A percentile compares a stretch with the other conserved stretches of the same genome.
Conservation (phyloP, 805 yeast genomes). For the Wickerhamomyces subpelliculosus region DNA sequence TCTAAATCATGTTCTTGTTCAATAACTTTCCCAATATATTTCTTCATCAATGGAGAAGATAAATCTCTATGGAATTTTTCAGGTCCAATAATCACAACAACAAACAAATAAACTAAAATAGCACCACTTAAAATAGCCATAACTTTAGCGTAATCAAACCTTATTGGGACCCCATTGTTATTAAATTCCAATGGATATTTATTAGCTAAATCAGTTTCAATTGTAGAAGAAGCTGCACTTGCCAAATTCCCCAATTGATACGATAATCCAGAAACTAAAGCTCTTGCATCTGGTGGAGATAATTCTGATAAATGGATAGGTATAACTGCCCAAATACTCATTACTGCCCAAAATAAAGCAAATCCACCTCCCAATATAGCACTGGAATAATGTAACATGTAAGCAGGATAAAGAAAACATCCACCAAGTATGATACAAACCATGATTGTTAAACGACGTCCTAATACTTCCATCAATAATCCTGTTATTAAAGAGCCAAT, state of each 20-base stretch:
- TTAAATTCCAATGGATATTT: slow-evolving; percentile 43
- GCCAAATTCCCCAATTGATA: slow-evolving; percentile 23
- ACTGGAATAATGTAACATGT: slow-evolving; percentile 28
- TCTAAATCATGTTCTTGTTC: slow-evolving; percentile 8
- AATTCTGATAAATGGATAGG: slow-evolving; percentile 63
- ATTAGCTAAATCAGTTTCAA: slow-evolving; percentile 58
- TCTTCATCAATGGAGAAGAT: slow-evolving; percentile 25
- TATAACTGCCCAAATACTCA: slow-evolving; percentile 70
- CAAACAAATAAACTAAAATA: slow-evolving; percentile 46
- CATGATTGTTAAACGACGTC: slow-evolving; percentile 53
- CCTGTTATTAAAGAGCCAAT: slow-evolving; percentile 55
- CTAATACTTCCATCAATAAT: slow-evolving; percentile 50
- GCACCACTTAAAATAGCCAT: slow-evolving; percentile 68
- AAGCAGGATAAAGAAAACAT: slow-evolving; percentile 57
- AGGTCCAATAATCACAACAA: slow-evolving; percentile 49
- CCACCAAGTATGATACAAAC: slow-evolving; percentile 50
- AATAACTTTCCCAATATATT: slow-evolving; percentile 21
- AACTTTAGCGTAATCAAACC: slow-evolving; percentile 53
- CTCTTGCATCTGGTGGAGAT: slow-evolving; percentile 58
- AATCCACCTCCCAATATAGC: slow-evolving; percentile 54
- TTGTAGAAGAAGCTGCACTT: slow-evolving; percentile 52
- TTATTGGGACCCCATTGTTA: slow-evolving; percentile 22
- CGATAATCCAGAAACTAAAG: slow-evolving; percentile 54
- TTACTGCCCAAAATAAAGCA: slow-evolving; percentile 57
- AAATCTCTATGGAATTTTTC: slow-evolving; percentile 39